Conservation (phyloP, 2,329 filamentous ascomycete species). For the Pseudocercospora pini-densiflorae region DNA sequence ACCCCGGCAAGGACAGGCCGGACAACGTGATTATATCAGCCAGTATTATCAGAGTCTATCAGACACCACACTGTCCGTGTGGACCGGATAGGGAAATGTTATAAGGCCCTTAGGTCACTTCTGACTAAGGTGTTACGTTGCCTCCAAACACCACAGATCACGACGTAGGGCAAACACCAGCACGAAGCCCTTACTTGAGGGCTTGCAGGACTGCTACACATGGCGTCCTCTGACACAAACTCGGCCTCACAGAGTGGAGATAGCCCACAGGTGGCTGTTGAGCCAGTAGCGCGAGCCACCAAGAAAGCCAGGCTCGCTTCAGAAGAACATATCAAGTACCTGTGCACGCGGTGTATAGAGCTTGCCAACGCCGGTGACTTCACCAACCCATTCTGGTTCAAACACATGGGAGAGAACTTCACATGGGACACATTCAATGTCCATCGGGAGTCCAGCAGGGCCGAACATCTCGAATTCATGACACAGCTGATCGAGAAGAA, state of each 20-base stretch:
- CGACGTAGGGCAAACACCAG: not conserved
- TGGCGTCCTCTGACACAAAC: not conserved
- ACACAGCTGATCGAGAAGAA: not conserved
- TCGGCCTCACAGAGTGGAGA: not conserved
- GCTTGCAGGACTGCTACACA: not conserved
- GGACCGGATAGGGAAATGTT: too few relatives aligned
- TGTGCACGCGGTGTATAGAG: not conserved
- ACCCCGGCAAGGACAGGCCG: too few relatives aligned
- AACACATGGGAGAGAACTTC: slow-evolving; percentile 9
- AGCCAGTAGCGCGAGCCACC: slow-evolving; percentile 7
- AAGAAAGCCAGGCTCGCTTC: slow-evolving; percentile 11
- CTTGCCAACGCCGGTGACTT: slow-evolving; percentile 1
- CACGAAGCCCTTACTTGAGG: not conserved
- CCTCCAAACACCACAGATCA: too few relatives aligned
- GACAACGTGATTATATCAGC: too few relatives aligned
- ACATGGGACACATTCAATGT: slow-evolving; percentile 9
- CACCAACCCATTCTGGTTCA: not conserved
- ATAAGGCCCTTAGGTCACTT: too few relatives aligned
- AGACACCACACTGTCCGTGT: too few relatives aligned
- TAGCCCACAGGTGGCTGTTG: not conserved
- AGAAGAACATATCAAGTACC: not conserved
- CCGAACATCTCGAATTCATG: slow-evolving; percentile 10
- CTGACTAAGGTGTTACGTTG: too few relatives aligned
- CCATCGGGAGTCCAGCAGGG: not conserved
- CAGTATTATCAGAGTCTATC: too few relatives aligned